phyloP scores from a whole-genome alignment of 2,329 filamentous ascomycete genomes.

The Exophiala calicioides region DNA sequence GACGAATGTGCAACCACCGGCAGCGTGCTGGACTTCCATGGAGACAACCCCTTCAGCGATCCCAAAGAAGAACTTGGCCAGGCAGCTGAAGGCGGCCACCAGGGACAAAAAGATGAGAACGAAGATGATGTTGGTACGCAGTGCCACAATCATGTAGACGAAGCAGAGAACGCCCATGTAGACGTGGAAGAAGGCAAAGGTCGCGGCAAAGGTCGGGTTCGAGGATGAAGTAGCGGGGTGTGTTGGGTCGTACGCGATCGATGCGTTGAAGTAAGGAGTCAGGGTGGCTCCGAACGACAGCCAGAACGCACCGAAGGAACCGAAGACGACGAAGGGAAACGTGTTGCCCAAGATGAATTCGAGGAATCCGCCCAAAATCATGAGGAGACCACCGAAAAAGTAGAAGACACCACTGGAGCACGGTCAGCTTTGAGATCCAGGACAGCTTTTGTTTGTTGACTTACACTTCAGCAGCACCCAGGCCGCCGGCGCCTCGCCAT shows the following conservation, averaged over 20 bases:
- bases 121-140: constrained; percentile 72
- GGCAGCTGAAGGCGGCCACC: constrained; percentile 58
- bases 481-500: constrained; percentile 58
- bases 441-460: constrained; percentile 3
- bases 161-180: constrained; percentile 68
- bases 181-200: constrained; percentile 61
- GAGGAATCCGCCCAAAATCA: constrained; percentile 37
- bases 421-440: constrained; percentile 8
- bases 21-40: constrained; percentile 34
- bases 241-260: constrained; percentile 37
- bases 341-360: constrained; percentile 47
- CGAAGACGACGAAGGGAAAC: constrained; percentile 61
- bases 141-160: constrained; percentile 67
- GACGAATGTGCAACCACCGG: constrained; percentile 55
- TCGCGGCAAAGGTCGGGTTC: constrained; percentile 28
- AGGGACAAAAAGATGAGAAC: constrained; percentile 68
- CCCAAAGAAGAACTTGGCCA: constrained; percentile 50
- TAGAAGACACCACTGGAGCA: constrained; percentile 34
- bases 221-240: constrained; percentile 33
- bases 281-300: constrained; percentile 58
- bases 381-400: constrained; percentile 39
- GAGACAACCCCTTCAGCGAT: constrained; percentile 17
- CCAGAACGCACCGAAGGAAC: constrained; percentile 52
- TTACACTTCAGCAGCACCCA: constrained; percentile 44
- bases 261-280: constrained; percentile 56